These are phyloP conservation scores for Wolfiporia cocos DNA, from an alignment of 1,284 basidiomycete genomes.

Conservation along the genomic window DNA sequence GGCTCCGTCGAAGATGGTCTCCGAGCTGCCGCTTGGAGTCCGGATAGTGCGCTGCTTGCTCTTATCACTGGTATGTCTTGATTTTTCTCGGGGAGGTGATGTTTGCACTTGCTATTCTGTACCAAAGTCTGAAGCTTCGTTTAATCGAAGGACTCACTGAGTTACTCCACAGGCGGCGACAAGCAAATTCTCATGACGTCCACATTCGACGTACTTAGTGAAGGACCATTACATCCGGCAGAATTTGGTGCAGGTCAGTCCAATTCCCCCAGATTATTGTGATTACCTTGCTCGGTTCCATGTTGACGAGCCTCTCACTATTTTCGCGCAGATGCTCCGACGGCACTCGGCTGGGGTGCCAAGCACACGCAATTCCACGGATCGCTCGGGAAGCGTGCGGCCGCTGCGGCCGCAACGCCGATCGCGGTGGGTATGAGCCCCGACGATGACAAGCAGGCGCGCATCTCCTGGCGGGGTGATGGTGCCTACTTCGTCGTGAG, in stretches of 20 bases:
- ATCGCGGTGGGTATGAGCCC: conserved; percentile 46
- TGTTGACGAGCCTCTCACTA: not conserved
- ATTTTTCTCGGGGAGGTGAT: not conserved
- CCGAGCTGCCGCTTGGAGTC: conserved; percentile 81
- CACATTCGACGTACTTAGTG: conserved; percentile 84
- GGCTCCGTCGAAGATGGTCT: conserved; percentile 87
- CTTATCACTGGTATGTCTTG: conserved; percentile 61
- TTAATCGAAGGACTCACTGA: not conserved
- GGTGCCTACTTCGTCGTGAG: conserved; percentile 87
- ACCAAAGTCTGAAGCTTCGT: not conserved
- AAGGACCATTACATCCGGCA: conserved; percentile 62
- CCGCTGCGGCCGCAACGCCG: conserved; percentile 47
- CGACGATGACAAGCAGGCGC: conserved; percentile 69
- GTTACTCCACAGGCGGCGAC: conserved; percentile 51
- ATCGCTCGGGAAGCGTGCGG: conserved; percentile 86
- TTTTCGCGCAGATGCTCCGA: conserved; percentile 65
- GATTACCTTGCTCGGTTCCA: not conserved
- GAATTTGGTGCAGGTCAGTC: conserved; percentile 81
- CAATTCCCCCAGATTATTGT: not conserved
- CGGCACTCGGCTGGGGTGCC: conserved; percentile 97
- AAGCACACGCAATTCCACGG: conserved; percentile 98
- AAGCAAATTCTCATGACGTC: conserved; percentile 88
- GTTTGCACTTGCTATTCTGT: not conserved
- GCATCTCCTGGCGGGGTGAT: conserved; percentile 93
- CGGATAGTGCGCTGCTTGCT: conserved; percentile 82